Base-by-base conservation (phyloP, 108 stramenopile species). In the Nitzschia sp. region DNA sequence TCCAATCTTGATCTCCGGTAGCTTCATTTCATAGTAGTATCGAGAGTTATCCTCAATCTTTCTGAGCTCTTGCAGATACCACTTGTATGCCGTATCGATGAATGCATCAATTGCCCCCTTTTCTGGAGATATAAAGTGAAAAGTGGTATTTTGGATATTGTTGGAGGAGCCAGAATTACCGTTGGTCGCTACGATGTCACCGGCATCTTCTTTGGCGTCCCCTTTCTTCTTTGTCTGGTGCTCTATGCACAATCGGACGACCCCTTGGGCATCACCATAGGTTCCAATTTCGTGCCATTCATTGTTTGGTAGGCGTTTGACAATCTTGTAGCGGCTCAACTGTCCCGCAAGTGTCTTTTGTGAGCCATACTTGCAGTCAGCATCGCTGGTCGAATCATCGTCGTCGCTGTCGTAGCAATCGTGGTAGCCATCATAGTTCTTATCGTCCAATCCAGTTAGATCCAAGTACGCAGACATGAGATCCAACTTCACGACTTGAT, bases 11-110 rank as follows among this genome's bases (percentile, higher is more conserved):
- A 33, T 32, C 49, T 59, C 59, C n/a, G n/a, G n/a, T n/a, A n/a
- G n/a, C 36, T 85, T 77, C 45, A 86, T 72, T 55, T 86, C 76
- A 35, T 85, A 80, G 13, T 68, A 68, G 68, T 85, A 78, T 17
- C 83, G 59, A n/a, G 83, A 69, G 42, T 81, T 64, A 33, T 77
- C 80, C 18, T 80, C 80, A n/a, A 78, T 56, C 19, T 68, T 78
- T 48, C 66, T 31, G 18, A 85, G 64, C 54, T 75, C 61, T 18
- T 58, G 48, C 25, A 85, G 32, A 34, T 80, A 85, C 78, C 78
- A 80, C 29, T 70, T 45, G 62, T 83, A 83, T 18, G 82, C 82
- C 38, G 46, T 66, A 25, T 76, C 76, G 6, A 83, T 59, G 42
- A 83, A 83, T 25, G 65, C 66, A 73, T 83, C 82, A 60, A 83